Conservation (phyloP, 2,329 filamentous ascomycete genomes). For the Microsporum canis region DNA sequence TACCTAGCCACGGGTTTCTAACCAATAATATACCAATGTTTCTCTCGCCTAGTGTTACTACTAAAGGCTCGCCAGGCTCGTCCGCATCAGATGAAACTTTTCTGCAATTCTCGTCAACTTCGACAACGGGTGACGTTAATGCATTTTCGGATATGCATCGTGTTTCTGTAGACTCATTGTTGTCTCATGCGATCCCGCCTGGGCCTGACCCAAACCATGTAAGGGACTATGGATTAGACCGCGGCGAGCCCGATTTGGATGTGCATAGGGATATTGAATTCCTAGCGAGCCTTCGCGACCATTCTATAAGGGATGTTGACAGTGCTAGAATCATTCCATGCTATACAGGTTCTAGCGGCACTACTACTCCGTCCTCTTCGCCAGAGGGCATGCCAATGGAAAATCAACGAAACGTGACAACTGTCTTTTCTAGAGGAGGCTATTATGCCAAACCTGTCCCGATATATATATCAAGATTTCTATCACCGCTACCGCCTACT, state of each 20-base stretch:
- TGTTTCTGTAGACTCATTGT: conserved; percentile 55
- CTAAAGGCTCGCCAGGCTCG: not conserved
- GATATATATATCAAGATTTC: conserved; percentile 49
- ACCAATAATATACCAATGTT: not conserved
- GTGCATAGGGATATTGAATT: conserved; percentile 58
- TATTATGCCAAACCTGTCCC: conserved; percentile 61
- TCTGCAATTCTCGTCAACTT: not conserved
- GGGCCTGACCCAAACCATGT: conserved; percentile 14
- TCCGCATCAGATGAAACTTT: conserved; percentile 6
- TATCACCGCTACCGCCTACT: conserved; percentile 46
- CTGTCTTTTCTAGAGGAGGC: conserved; percentile 46
- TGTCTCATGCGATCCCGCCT: conserved; percentile 38
- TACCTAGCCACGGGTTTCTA: not conserved
- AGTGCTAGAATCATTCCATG: too few relatives aligned
- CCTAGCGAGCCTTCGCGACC: conserved; percentile 43
- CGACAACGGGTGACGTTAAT: not conserved
- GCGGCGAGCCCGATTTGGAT: conserved; percentile 58
- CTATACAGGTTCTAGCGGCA: not conserved
- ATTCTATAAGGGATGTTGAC: not conserved
- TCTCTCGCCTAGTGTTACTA: not conserved
- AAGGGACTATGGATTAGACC: conserved; percentile 55
- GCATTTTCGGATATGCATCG: conserved; percentile 37
- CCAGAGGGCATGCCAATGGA: not conserved
- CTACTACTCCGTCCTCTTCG: not conserved
- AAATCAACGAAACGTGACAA: conserved; percentile 30